These are phyloP conservation scores for Alternaria ventricosa DNA, from an alignment of 2,329 filamentous ascomycete genomes.

Conservation along the genomic window DNA sequence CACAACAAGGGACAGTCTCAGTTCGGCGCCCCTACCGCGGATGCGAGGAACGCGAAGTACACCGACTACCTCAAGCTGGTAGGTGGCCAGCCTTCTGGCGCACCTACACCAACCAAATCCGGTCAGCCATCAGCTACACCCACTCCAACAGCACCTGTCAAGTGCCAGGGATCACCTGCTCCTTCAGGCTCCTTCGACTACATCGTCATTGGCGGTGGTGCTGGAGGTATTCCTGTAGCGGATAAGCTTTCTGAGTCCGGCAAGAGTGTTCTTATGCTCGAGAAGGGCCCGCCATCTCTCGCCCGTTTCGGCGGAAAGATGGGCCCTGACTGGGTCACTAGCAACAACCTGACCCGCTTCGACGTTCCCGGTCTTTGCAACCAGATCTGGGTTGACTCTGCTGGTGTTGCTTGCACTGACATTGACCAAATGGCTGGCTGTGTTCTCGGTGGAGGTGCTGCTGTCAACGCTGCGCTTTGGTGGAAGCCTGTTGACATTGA, in stretches of 20 bases:
- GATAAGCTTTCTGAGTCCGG: constrained; percentile 69
- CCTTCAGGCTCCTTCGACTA: constrained; percentile 64
- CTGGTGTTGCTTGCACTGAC: constrained; percentile 70
- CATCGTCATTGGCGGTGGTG: constrained; percentile 68
- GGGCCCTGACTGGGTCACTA: constrained; percentile 67
- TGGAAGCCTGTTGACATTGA: constrained; percentile 70
- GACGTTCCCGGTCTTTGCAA: constrained; percentile 76
- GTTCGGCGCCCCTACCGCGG: constrained; percentile 56
- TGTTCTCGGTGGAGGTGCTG: constrained; percentile 70
- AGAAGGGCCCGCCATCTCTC: constrained; percentile 61
- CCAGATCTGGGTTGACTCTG: constrained; percentile 70
- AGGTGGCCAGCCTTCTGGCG: constrained; percentile 25
- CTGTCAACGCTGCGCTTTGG: constrained; percentile 73
- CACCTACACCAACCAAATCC: constrained; percentile 31
- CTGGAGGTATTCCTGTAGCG: constrained; percentile 65
- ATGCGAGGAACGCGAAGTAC: constrained; percentile 55
- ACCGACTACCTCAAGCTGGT: constrained; percentile 49
- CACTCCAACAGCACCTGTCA: constrained; percentile 39
- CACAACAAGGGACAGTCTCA: constrained; percentile 64
- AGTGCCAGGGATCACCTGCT: constrained; percentile 46
- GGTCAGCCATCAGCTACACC: constrained; percentile 28
- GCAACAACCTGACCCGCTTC: constrained; percentile 70
- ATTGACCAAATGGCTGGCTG: constrained; percentile 77
- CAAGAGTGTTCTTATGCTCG: constrained; percentile 67
- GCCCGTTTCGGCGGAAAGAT: constrained; percentile 69